Conservation (phyloP, 306 rosid genomes). For the Astragalus membranaceus region DNA sequence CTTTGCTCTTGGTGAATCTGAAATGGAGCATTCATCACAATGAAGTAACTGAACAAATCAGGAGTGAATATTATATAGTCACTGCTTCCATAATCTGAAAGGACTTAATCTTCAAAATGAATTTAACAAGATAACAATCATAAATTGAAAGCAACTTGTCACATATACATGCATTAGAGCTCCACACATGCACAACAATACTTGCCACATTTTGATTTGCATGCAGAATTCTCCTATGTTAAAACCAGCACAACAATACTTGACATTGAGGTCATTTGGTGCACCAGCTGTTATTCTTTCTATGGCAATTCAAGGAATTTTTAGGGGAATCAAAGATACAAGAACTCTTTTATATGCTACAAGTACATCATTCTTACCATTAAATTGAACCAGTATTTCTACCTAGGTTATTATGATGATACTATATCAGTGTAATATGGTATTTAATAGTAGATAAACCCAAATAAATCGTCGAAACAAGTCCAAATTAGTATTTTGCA, state of each 20-base stretch:
- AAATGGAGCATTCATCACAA: too few species aligned
- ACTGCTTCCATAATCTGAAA: too few species aligned
- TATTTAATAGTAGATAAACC: not conserved
- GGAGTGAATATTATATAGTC: too few species aligned
- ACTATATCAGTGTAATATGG: not conserved
- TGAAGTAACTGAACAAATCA: too few species aligned
- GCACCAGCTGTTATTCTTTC: constrained; percentile 90
- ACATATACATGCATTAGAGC: too few species aligned
- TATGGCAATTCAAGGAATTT: constrained; percentile 83
- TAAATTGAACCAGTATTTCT: not conserved
- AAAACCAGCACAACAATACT: constrained; percentile 65
- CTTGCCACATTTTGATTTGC: not conserved
- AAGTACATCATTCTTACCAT: constrained; percentile 25
- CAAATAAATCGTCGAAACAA: too few species aligned
- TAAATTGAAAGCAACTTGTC: too few species aligned
- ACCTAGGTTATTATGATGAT: not conserved
- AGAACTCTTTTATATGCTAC: constrained; percentile 83
- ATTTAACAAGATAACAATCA: too few species aligned
- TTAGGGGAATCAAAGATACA: constrained; percentile 81
- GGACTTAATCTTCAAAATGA: too few species aligned
- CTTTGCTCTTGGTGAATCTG: too few species aligned
- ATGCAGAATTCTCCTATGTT: constrained; percentile 70
- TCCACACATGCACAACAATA: too few species aligned
- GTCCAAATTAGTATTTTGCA: too few species aligned
- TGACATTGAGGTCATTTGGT: constrained; percentile 75